Evolutionary conservation across 2,329 filamentous ascomycete genomes (phyloP), one percentile per base, ranked within the genome.

Genomic region (Aspergillus piperis): DNA sequence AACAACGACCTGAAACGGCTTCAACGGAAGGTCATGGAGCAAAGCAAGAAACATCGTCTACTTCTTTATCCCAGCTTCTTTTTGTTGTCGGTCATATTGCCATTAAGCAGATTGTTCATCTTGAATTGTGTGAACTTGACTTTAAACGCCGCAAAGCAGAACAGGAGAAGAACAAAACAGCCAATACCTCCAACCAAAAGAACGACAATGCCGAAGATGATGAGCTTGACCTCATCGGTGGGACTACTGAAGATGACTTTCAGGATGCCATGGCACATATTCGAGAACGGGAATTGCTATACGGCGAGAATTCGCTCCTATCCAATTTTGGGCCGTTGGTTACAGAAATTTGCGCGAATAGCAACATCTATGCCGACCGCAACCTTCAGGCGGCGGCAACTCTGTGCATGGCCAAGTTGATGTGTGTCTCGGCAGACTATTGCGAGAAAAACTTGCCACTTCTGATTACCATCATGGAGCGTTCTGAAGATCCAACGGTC

Each of bases 41-140:
- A 8, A 86, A 83, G 70, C 86, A 88, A 30, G 91, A 89, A 67
- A 86, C 88, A 4, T 88, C 74, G 8, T 73, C 91, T 1, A 84
- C 92, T 50, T 88, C 86, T 0, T 82, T 99, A 2, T 96, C 95
- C 0, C 95, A 98, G 70, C 84, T 99, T 2, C 83, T 99, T 0
- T 98, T 98, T 73, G 90, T 96, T 38, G 94, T 98, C 30, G 95
- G 95, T 0, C 95, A 99, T 71, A 90, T 98, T 51, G 95, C 95
- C 13, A 95, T 99, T 73, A 99, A 99, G 79, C 96, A 99, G 73
- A 99, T 99, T 68, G 96, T 99, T 0, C 95, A 99, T 74, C 85
- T 99, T 10, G 95, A 99, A 70, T 83, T 98, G n/a, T 96, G 93
- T 74, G 95, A 99, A 73, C 87, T 95, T 53, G 95, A 99, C 76